Evolutionary conservation across 805 yeast genomes (phyloP), one percentile per base, ranked within the genome.

Genomic region (Saccharomycopsis synnaedendra): DNA sequence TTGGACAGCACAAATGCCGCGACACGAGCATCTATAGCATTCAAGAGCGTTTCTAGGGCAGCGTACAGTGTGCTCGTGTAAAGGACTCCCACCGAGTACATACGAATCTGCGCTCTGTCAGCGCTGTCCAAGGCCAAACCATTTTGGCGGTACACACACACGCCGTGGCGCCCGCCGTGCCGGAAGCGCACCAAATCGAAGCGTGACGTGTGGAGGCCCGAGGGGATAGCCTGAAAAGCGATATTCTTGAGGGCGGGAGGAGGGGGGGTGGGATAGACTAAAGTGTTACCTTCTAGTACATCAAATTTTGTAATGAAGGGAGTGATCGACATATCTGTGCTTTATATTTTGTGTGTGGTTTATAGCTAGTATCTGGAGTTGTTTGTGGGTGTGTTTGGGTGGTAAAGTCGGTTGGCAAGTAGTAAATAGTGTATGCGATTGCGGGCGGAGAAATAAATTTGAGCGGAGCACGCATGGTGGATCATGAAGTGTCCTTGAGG

Each of bases 31-130:
- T 9, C 8, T 8, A 34, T 34, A 8, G 36, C 8, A 34, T 34
- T 34, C n/a, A 34, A 34, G 2, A 34, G 36, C n/a, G 36, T 9
- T 9, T 34, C 36, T 9, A 34, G 36, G 8, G 36, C 36, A 34
- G 10, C 36, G n/a, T 9, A 9, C 36, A 9, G 10, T 34, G 8
- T n/a, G 10, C n/a, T 8, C 3, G 36, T 8, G 36, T 34, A 34
- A 10, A 42, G 19, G 8, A 47, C n/a, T 30, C 54, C 54, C 3
- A 51, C 48, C 5, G 53, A 40, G 33, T 48, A 51, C 54, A 51
- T 51, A 33, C 44, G 42, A 3, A 51, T 37, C 19, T 10, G 38
- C 8, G 32, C 8, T 6, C 54, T 44, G 34, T 51, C 53, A 29
- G 8, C 28, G 5, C 46, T 9, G 28, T 46, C 45, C 3, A 42